Evolutionary conservation across 345 rosid species (phyloP).

Genomic region (Citrus maxima): DNA sequence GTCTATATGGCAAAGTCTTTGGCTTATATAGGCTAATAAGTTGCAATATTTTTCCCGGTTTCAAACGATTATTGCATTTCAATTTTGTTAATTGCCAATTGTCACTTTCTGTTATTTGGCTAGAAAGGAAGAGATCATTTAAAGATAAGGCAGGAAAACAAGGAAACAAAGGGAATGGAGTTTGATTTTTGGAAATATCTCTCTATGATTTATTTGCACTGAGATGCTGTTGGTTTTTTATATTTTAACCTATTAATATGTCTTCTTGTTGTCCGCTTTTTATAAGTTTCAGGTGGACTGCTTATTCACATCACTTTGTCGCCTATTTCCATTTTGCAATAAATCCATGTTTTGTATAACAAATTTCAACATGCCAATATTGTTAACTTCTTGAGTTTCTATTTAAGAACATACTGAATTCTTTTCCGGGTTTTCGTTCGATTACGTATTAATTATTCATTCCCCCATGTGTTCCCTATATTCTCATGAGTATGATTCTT

Average conservation of each 20-base stretch:
- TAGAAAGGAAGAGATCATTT: neutral
- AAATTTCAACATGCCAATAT: neutral
- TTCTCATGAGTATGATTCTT: neutral
- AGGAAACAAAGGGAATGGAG: neutral
- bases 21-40: neutral
- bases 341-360: neutral
- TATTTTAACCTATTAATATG: too few species aligned
- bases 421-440: neutral
- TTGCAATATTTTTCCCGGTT: neutral
- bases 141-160: neutral
- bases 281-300: neutral
- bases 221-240: neutral
- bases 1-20: neutral
- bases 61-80: neutral
- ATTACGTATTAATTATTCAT: neutral
- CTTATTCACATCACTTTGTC: neutral
- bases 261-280: neutral
- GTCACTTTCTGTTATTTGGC: neutral
- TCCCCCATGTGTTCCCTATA: too few species aligned
- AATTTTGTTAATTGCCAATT: neutral
- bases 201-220: neutral
- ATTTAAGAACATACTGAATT: neutral
- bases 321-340: neutral
- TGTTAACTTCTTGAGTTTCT: neutral
- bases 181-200: neutral